A percentile compares a stretch with the other conserved stretches of the same genome.
These are phyloP conservation scores for Pouteria campechiana DNA, from an alignment of 179 eudicot genomes.

Conservation along the genomic window DNA sequence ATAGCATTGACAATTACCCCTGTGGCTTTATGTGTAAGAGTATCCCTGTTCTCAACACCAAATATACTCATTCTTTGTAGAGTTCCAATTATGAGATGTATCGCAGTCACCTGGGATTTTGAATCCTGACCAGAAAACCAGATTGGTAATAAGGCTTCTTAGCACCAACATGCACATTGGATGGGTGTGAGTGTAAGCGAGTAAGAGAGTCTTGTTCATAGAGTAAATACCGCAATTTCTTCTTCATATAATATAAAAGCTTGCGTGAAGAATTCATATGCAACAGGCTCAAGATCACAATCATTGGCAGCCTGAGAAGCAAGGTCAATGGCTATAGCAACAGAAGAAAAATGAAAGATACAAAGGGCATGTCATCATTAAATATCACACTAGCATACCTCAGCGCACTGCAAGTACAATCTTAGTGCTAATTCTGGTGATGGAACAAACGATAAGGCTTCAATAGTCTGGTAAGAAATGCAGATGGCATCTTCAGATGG, in stretches of 20 bases:
- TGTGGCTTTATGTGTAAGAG: conserved; percentile 94
- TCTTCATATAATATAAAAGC: conserved; percentile 90
- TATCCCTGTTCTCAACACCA: conserved; percentile 92
- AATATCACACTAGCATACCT: conserved; percentile 43
- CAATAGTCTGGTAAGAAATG: conserved; percentile 56
- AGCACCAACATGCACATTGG: not conserved
- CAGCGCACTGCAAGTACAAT: conserved; percentile 93
- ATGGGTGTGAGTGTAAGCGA: not conserved
- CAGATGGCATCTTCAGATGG: not conserved
- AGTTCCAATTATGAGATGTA: conserved; percentile 88
- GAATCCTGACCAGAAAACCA: too few relatives aligned
- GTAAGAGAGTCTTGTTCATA: not conserved
- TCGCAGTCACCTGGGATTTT: conserved; percentile 91
- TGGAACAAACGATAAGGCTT: conserved; percentile 67
- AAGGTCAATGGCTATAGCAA: conserved; percentile 1
- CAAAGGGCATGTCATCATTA: not conserved
- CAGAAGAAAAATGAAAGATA: not conserved
- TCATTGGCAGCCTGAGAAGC: conserved; percentile 77
- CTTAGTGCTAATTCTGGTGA: conserved; percentile 87
- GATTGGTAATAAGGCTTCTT: too few relatives aligned
- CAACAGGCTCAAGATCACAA: conserved; percentile 87
- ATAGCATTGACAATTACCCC: conserved; percentile 42
- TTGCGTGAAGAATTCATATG: conserved; percentile 90
- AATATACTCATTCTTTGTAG: conserved; percentile 85
- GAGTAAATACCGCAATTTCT: conserved; percentile 72